phyloP scores from a whole-genome alignment of 371 early-diverging fungal species.

The Dipsacomyces acuminosporus region DNA sequence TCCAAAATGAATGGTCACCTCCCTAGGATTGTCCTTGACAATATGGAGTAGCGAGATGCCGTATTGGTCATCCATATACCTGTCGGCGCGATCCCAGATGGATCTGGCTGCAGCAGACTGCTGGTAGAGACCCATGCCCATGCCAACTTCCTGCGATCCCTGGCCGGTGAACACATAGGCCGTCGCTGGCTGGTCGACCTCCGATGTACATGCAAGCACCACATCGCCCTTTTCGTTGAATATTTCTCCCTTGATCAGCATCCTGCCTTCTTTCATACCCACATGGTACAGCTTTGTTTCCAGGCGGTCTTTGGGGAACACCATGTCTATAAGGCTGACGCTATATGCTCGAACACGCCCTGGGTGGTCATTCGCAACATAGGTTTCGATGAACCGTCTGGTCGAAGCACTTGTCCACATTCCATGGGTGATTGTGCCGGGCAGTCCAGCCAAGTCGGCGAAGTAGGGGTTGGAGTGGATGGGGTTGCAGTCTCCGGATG shows the following conservation, averaged over 20 bases:
- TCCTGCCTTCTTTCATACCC: constrained; percentile 92
- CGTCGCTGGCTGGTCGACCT: constrained; percentile 86
- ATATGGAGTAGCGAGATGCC: constrained; percentile 88
- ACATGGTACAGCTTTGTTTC: constrained; percentile 84
- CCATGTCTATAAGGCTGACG: constrained; percentile 87
- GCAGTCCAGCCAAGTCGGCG: constrained; percentile 81
- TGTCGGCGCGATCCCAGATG: constrained; percentile 89
- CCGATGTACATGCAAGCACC: constrained; percentile 85
- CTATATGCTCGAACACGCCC: constrained; percentile 80
- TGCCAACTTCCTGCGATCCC: constrained; percentile 91
- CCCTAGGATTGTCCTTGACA: constrained; percentile 81
- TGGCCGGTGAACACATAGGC: constrained; percentile 93
- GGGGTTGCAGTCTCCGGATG: constrained; percentile 90
- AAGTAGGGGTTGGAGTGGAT: constrained; percentile 95
- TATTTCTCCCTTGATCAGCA: constrained; percentile 86
- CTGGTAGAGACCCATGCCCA: constrained; percentile 92
- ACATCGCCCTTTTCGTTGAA: constrained; percentile 74
- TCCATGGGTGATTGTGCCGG: constrained; percentile 93
- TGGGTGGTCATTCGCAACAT: constrained; percentile 88
- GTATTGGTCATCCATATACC: constrained; percentile 75
- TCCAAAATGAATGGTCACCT: constrained; percentile 86
- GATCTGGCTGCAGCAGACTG: constrained; percentile 76
- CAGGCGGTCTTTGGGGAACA: constrained; percentile 80
- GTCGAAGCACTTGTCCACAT: constrained; percentile 95
- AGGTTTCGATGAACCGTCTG: constrained; percentile 86